A percentile compares a stretch with the other conserved stretches of the same genome.
phyloP scores from a whole-genome alignment of 192 early-diverging fungal genomes.

The Coemansia guatemalensis region DNA sequence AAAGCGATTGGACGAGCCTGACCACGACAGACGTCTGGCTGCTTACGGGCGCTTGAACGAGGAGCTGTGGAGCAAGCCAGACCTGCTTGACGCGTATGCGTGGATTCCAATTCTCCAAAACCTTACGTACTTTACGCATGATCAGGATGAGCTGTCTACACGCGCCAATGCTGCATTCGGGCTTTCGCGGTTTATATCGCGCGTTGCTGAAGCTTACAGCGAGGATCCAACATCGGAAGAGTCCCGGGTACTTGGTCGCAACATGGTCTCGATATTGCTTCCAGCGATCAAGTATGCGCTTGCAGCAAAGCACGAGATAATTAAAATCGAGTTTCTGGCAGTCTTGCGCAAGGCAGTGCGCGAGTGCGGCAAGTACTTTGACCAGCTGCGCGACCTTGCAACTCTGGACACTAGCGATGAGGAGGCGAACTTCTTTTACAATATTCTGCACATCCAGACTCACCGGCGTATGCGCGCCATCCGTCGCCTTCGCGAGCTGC shows the following conservation, averaged over 20 bases:
- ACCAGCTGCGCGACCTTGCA: conserved; percentile 42
- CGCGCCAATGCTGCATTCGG: conserved; percentile 78
- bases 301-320: conserved; percentile 27
- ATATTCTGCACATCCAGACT: conserved; percentile 92
- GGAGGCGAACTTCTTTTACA: conserved; percentile 91
- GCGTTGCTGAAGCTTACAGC: conserved; percentile 34
- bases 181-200: conserved; percentile 69
- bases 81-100: conserved; percentile 61
- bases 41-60: conserved; percentile 75
- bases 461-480: conserved; percentile 89
- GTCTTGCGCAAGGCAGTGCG: conserved; percentile 32
- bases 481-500: conserved; percentile 62
- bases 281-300: conserved; percentile 42
- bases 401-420: conserved; percentile 45
- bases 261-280: conserved; percentile 26
- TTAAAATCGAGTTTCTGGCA: conserved; percentile 39
- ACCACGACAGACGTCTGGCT: conserved; percentile 79
- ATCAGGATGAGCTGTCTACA: conserved; percentile 83
- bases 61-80: conserved; percentile 56
- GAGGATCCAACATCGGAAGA: conserved; percentile 18
- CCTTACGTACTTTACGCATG: conserved; percentile 77
- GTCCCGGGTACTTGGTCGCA: conserved; percentile 13
- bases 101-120: conserved; percentile 94
- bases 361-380: conserved; percentile 36
- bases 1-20: conserved; percentile 78